These are phyloP conservation scores for Candida dendrica DNA, from an alignment of 805 yeast species.

Conservation along the genomic window DNA sequence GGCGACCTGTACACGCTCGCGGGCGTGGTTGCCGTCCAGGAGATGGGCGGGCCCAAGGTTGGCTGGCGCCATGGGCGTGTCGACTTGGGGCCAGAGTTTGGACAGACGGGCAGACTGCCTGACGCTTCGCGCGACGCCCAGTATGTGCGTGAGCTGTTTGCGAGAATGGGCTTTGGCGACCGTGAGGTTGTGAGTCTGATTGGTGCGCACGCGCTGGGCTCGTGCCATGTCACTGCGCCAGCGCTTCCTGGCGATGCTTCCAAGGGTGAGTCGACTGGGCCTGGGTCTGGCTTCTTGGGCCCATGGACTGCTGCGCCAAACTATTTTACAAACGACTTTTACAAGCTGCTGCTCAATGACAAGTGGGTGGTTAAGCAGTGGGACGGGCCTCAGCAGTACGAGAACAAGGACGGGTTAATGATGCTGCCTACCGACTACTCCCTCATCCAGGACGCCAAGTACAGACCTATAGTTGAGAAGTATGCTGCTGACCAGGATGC, in stretches of 20 bases:
- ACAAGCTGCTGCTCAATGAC: constrained; percentile 46
- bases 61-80: constrained; percentile 81
- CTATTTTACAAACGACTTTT: constrained; percentile 68
- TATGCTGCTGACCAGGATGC: constrained; percentile 60
- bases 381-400: constrained; percentile 58
- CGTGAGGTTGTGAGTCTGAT: constrained; percentile 67
- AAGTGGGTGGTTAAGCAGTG: constrained; percentile 49
- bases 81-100: constrained; percentile 41
- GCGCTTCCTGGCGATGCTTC: constrained; percentile 11
- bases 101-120: constrained; percentile 70
- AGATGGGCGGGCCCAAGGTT: constrained; percentile 69
- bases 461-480: constrained; percentile 50
- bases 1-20: constrained; percentile 79
- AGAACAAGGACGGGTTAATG: constrained; percentile 60
- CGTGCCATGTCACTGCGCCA: constrained; percentile 51
- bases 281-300: constrained; percentile 75
- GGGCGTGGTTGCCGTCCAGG: constrained; percentile 75
- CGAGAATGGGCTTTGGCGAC: constrained; percentile 60
- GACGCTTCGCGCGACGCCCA: constrained; percentile 58
- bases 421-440: constrained; percentile 83
- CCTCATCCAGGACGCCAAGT: constrained; percentile 52
- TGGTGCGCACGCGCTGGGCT: constrained; percentile 74
- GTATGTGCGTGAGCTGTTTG: constrained; percentile 59
- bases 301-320: constrained; percentile 87
- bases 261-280: constrained; percentile 12